Evolutionary conservation across 768 basidiomycete genomes (phyloP).

Genomic region (Rhizopogon vinicolor): DNA sequence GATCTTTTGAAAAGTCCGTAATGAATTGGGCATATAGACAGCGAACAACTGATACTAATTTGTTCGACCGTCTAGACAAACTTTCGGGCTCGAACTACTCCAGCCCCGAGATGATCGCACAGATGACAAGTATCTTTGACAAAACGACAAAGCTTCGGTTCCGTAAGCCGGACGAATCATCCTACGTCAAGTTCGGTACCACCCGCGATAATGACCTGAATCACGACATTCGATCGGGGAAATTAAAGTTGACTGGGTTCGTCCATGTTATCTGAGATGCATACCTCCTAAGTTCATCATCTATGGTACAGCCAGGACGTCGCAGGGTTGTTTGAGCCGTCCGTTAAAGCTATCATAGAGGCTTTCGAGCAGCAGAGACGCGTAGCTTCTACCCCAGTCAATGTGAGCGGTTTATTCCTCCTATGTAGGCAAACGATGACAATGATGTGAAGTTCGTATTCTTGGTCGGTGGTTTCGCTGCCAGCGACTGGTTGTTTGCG

Average conservation of each 20-base stretch:
- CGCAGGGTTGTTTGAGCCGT: not conserved
- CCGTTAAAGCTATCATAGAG: not conserved
- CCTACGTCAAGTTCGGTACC: conserved; percentile 35
- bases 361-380: conserved; percentile 1
- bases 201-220: conserved; percentile 27
- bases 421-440: not conserved
- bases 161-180: conserved; percentile 27
- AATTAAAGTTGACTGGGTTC: not conserved
- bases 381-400: conserved; percentile 17
- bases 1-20: conserved; percentile 24
- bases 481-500: conserved; percentile 41
- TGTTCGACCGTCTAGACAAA: conserved; percentile 12
- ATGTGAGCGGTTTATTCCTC: conserved; percentile 16
- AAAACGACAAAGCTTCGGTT: conserved; percentile 35
- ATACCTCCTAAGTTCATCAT: not conserved
- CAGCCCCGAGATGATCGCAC: conserved; percentile 22
- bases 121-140: conserved; percentile 32
- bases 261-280: not conserved
- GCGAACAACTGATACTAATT: not conserved
- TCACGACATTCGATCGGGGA: conserved; percentile 24
- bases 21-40: not conserved
- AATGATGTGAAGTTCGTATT: conserved; percentile 27
- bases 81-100: conserved; percentile 25
- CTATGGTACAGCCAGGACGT: not conserved
- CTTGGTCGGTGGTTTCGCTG: conserved; percentile 49